Evolutionary conservation across 257 asterid genomes (phyloP), one percentile per base, ranked within the genome.

Genomic region (Phtheirospermum japonicum): DNA sequence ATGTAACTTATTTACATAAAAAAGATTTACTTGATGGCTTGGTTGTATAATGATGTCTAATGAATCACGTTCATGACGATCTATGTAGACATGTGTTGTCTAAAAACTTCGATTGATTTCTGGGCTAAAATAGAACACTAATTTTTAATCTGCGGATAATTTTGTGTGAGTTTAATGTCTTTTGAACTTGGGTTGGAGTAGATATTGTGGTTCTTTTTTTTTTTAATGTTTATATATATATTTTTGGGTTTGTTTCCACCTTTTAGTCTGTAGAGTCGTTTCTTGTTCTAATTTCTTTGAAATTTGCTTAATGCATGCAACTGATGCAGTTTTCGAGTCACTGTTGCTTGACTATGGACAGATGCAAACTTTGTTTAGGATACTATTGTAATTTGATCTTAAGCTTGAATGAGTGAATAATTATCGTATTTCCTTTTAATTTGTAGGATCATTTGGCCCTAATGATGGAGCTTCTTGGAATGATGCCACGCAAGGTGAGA

Each of bases 401-500:
- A 67, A 48, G 37, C 20, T 56, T 39, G 4, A 28, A 39, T 56
- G 20, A 56, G 30, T 67, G 58, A 16, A 54, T 23, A 20, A 55
- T 39, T 26, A 40, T 32, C 13, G 16, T 32, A 9, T 48, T 39
- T 62, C 40, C 54, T 46, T 56, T 18, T 11, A 30, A 56, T 51
- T 33, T 59, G 46, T 72, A 88, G 96, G 95, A 88, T 80, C 96
- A 88, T 77, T 79, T 88, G 81, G 96, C 96, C 73, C 67, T 88
- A 68, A 88, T 88, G 96, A 88, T 88, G 96, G 96, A 88, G 83
- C 96, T 88, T 50, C 78, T 85, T 51, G 95, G 96, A 31, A 81
- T 75, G 87, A 88, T 88, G 96, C 96, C 96, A 39, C 86, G 93
- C 60, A 83, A 88, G 96, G 96, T 88, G 54, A 76, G 88, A 14